A percentile compares a stretch with the other conserved stretches of the same genome.
Evolutionary conservation across 441 rosid species (phyloP).

Genomic region (Flueggea neowawraea): DNA sequence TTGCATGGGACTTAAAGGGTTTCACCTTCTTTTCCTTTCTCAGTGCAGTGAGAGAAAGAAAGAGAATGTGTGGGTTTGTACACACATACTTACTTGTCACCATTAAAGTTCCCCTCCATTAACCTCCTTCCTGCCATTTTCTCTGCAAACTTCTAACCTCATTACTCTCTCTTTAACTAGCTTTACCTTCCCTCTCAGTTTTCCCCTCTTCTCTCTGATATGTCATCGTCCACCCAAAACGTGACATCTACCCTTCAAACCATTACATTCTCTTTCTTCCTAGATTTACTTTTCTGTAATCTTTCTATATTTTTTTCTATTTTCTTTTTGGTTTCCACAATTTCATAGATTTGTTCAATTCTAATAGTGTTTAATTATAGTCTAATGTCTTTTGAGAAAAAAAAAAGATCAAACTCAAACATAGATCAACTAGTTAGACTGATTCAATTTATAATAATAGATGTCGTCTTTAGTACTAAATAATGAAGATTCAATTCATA

Average conservation of each 20-base stretch:
- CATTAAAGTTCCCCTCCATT: slow-evolving; percentile 19
- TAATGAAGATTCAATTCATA: no score
- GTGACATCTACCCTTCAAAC: no score
- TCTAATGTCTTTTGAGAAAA: no score
- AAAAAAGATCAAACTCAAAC: no score
- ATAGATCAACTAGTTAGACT: no score
- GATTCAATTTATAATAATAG: no score
- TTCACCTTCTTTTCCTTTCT: slow-evolving; percentile 12
- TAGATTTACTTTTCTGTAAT: background rate
- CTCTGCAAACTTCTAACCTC: slow-evolving; percentile 24
- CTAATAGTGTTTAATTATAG: background rate
- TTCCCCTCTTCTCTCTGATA: slow-evolving; percentile 6
- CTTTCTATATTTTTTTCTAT: background rate
- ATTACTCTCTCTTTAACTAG: slow-evolving; percentile 23
- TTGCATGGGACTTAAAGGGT: slow-evolving; percentile 14
- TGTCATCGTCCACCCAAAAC: no score
- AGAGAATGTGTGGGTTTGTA: background rate
- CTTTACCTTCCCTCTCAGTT: slow-evolving; percentile 15
- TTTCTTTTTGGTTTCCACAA: background rate
- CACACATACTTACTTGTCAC: slow-evolving; percentile 8
- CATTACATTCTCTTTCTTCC: background rate
- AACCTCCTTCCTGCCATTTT: slow-evolving; percentile 16
- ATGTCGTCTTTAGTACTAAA: no score
- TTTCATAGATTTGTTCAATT: background rate
- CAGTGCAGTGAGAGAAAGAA: background rate